Conservation (phyloP, 2,329 filamentous ascomycete species). For the Penicillium palitans region DNA sequence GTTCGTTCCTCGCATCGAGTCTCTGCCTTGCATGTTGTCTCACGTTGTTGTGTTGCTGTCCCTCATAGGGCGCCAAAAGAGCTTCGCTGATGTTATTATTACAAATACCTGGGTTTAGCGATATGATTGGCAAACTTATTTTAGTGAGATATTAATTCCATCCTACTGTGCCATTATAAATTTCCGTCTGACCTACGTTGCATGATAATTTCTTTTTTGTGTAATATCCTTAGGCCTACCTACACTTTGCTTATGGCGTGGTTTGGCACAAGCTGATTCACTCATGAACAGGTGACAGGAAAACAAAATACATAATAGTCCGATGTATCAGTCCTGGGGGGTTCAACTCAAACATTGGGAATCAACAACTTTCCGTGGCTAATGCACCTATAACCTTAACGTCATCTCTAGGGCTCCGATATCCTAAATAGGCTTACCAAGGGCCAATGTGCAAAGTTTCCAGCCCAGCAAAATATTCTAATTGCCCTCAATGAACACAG, state of each 20-base stretch:
- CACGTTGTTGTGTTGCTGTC: neutral
- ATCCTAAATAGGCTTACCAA: neutral
- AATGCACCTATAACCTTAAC: neutral
- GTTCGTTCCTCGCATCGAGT: neutral
- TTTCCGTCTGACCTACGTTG: neutral
- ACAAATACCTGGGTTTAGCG: neutral
- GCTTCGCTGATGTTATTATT: neutral
- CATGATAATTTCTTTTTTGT: neutral
- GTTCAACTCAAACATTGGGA: neutral
- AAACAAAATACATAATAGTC: neutral
- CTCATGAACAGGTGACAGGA: neutral
- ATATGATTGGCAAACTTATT: neutral
- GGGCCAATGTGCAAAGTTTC: neutral
- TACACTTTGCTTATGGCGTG: neutral
- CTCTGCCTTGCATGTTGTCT: neutral
- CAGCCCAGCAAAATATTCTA: too few relatives aligned
- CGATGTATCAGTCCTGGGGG: neutral
- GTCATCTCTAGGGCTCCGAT: neutral
- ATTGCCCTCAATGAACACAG: too few relatives aligned
- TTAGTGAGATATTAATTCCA: neutral
- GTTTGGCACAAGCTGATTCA: neutral
- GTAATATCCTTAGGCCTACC: neutral
- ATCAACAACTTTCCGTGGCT: neutral
- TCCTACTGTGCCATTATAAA: neutral
- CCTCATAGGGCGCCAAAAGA: neutral